Evolutionary conservation across 495 filamentous ascomycete species (phyloP).

Genomic region (Paragyromitra xinjiangensis): DNA sequence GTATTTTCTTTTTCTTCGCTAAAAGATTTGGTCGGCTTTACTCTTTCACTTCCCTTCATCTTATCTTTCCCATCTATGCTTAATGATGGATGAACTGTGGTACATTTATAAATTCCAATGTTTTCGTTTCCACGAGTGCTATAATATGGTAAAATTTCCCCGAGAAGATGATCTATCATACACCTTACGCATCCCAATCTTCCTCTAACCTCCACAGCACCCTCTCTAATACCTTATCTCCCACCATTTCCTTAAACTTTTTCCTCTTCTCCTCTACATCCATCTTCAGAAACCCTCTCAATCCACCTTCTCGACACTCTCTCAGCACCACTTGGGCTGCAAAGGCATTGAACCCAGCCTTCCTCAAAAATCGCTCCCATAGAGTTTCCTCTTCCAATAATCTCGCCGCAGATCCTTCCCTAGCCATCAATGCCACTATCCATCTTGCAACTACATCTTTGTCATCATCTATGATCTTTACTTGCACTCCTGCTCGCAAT

Average conservation of each 20-base stretch:
- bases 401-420: conserved; percentile 58
- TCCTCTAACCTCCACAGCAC: conserved; percentile 61
- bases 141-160: not conserved
- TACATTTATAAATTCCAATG: not conserved
- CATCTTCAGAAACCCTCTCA: conserved; percentile 70
- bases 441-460: conserved; percentile 63
- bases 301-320: conserved; percentile 63
- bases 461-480: conserved; percentile 59
- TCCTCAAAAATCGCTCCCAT: conserved; percentile 78
- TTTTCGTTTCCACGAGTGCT: not conserved
- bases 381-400: conserved; percentile 65
- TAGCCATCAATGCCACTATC: conserved; percentile 64
- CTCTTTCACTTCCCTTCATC: not conserved
- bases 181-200: conserved; percentile 60
- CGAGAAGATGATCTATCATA: conserved; percentile 56
- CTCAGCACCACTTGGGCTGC: conserved; percentile 76
- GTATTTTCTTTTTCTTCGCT: too few relatives aligned
- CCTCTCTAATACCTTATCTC: conserved; percentile 60
- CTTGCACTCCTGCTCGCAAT: conserved; percentile 65
- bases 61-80: not conserved
- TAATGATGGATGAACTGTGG: not conserved
- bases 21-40: too few relatives aligned
- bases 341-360: conserved; percentile 80
- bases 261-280: conserved; percentile 60
- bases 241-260: conserved; percentile 63